A percentile compares a stretch with the other conserved stretches of the same genome.
phyloP scores from a whole-genome alignment of 345 rosid species.

The Gossypium mustelinum region DNA sequence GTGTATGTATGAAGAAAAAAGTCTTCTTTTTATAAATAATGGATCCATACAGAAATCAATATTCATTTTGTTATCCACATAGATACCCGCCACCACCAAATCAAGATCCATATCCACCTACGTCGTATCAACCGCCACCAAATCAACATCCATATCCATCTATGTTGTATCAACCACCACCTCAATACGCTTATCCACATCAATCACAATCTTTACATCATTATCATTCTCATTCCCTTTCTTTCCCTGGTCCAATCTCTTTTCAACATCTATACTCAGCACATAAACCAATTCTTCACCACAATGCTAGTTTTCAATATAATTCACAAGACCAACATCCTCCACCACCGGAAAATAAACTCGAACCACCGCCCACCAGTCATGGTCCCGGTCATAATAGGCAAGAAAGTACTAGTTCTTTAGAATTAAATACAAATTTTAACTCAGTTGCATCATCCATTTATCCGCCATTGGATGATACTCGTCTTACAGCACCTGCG shows the following conservation, averaged over 20 bases:
- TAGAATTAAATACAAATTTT: slow-evolving; percentile 23
- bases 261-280: slow-evolving; percentile 40
- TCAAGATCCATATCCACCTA: slow-evolving; percentile 34
- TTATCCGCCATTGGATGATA: slow-evolving; percentile 66
- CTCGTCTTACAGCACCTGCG: slow-evolving; percentile 37
- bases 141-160: slow-evolving; percentile 42
- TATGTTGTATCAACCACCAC: slow-evolving; percentile 21
- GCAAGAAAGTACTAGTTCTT: slow-evolving; percentile 41
- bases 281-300: slow-evolving; percentile 35
- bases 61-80: too few species aligned
- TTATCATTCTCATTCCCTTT: slow-evolving; percentile 11
- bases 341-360: background rate
- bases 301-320: slow-evolving; percentile 42
- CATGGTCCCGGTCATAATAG: slow-evolving; percentile 34
- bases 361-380: slow-evolving; percentile 17
- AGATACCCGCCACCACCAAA: background rate
- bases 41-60: too few species aligned
- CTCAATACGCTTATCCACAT: slow-evolving; percentile 38
- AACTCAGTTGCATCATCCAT: slow-evolving; percentile 23
- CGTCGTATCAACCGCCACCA: slow-evolving; percentile 51
- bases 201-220: slow-evolving; percentile 40
- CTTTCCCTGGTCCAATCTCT: slow-evolving; percentile 28
- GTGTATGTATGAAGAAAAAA: background rate
- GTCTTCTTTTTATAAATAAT: background rate
- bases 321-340: slow-evolving; percentile 14